Base-by-base conservation (phyloP, 768 basidiomycete genomes). In the Crucibulum laeve region DNA sequence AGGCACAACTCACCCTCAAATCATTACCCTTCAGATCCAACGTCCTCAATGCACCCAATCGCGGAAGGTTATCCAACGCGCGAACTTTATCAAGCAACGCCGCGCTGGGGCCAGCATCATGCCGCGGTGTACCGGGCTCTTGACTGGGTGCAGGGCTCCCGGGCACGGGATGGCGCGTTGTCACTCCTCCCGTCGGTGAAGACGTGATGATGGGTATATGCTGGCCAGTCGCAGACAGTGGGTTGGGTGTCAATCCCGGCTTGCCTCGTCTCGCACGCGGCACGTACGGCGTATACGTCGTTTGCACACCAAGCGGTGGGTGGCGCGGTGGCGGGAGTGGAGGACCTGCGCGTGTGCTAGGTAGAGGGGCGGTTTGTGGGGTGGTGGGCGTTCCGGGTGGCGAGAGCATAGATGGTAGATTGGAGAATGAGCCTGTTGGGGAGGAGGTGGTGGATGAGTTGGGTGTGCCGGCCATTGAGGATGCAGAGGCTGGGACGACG, bases 11-110 rank as follows among this genome's bases (percentile, higher is more conserved):
- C 54, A 92, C 92, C 55, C 86, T 71, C 18, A 98, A 73, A 64
- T 99, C 96, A 60, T 98, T 99, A 3, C 88, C 87, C 58, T 82
- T 82, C 47, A 99, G 63, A 71, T 98, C 96, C 46, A 99, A 67
- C 28, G 93, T 97, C 60, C 87, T 73, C 43, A 99, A 63, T 4
- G 82, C 82, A 1, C 95, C 96, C 5, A 97, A 61, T 42, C 92
- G 69, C 23, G 94, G 91, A 50, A 97, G 65, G 18, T 80, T 79
- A 56, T 94, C 93, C 57, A 97, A 63, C n/a, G 91, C 89, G 34
- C 91, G 71, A 2, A 96, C 91, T 68, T 91, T 91, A 55, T 88
- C 87, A 53, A 92, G 64, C 49, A 97, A 58, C 14, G 91, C 89
- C 7, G 82, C 79, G 50, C 86, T 88, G 4, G 85, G 87, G 0